phyloP scores from a whole-genome alignment of 257 asterid species.

The Echites panduratus region DNA sequence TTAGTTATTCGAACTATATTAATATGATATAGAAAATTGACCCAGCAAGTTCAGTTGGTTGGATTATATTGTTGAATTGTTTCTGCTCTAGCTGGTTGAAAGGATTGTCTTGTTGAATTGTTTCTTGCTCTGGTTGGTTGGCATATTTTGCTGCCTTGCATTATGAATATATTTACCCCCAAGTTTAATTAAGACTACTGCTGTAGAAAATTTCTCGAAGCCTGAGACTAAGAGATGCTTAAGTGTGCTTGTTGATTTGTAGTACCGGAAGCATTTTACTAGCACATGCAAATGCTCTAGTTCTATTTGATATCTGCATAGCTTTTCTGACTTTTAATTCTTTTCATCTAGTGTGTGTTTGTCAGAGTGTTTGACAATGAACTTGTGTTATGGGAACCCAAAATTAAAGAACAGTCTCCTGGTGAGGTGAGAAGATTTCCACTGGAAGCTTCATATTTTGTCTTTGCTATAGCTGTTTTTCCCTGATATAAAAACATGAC shows the following conservation, averaged over 20 bases:
- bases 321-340: conserved; percentile 1
- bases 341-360: not conserved
- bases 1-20: no score
- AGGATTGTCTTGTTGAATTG: not conserved
- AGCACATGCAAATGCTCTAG: not conserved
- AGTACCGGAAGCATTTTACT: not conserved
- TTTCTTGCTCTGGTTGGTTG: not conserved
- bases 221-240: not conserved
- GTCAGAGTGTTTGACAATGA: conserved; percentile 95
- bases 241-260: not conserved
- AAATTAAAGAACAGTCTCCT: conserved; percentile 90
- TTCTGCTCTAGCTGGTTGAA: no score
- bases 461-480: conserved; percentile 9
- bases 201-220: not conserved
- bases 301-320: not conserved
- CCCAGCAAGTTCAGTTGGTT: no score
- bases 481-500: not conserved
- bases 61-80: no score
- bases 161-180: no score
- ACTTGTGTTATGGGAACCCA: conserved; percentile 94
- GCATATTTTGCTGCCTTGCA: not conserved
- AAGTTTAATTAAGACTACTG: not conserved
- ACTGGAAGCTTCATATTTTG: conserved; percentile 6
- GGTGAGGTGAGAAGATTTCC: conserved; percentile 70
- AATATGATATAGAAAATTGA: no score